These are phyloP conservation scores for Raffaelea albimanens DNA, from an alignment of 2,329 filamentous ascomycete species.

Conservation along the genomic window DNA sequence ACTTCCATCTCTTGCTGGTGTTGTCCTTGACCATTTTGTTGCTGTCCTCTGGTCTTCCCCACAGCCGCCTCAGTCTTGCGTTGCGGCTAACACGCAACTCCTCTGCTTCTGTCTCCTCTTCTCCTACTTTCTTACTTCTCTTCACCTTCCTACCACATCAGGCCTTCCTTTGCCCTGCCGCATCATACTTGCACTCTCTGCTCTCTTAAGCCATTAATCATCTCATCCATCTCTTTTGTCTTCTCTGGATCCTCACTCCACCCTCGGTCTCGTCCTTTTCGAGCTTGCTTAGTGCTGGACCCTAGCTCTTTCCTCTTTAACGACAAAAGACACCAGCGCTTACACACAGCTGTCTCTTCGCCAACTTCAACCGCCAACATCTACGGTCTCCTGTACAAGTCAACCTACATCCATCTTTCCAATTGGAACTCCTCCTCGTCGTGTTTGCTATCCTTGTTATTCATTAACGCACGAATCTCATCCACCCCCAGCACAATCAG, in stretches of 20 bases:
- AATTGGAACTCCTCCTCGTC: no score
- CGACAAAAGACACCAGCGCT: no score
- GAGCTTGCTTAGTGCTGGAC: no score
- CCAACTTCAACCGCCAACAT: no score
- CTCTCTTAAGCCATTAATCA: not conserved
- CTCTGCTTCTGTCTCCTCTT: slow-evolving; percentile 2
- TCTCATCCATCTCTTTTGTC: not conserved
- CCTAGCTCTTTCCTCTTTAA: no score
- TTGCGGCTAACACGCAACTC: no score
- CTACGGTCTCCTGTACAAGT: no score
- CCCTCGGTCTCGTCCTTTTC: not conserved
- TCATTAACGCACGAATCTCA: no score
- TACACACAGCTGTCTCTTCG: no score
- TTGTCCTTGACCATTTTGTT: not conserved
- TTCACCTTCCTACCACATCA: not conserved
- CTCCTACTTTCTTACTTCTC: not conserved
- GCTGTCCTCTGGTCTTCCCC: not conserved
- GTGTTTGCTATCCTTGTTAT: no score
- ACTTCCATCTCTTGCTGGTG: not conserved
- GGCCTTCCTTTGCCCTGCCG: not conserved
- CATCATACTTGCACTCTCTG: not conserved
- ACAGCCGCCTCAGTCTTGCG: not conserved
- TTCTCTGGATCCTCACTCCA: not conserved
- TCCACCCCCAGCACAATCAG: no score
- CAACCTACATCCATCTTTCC: no score